phyloP scores from a whole-genome alignment of 2,329 filamentous ascomycete species.

The Fusarium sp. region DNA sequence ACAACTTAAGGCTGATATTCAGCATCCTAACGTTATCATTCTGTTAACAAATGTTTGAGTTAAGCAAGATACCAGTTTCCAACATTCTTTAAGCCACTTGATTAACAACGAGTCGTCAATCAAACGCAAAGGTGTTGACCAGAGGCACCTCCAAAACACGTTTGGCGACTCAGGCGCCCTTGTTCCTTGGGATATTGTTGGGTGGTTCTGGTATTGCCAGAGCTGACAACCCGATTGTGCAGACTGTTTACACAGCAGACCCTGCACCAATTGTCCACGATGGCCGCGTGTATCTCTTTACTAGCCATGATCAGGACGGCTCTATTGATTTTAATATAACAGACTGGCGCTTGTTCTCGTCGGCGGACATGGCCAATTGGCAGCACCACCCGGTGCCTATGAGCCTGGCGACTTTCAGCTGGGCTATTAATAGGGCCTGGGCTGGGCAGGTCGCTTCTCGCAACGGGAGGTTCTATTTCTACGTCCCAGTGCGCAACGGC shows the following conservation, averaged over 20 bases:
- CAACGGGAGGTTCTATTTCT: conserved; percentile 52
- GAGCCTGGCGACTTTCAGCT: conserved; percentile 47
- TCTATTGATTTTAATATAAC: conserved; percentile 51
- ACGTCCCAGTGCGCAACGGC: conserved; percentile 48
- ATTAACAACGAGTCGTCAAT: not conserved
- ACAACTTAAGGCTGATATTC: not conserved
- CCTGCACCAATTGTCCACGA: conserved; percentile 53
- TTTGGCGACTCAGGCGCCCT: not conserved
- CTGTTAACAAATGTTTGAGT: not conserved
- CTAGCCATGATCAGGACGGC: conserved; percentile 49
- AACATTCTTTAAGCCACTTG: not conserved
- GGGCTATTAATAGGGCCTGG: conserved; percentile 51
- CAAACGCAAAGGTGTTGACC: not conserved
- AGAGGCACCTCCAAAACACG: not conserved
- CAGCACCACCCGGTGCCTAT: conserved; percentile 47
- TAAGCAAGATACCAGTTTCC: not conserved
- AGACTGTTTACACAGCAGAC: conserved; percentile 52
- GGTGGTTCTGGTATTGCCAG: not conserved
- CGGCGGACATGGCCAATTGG: conserved; percentile 47
- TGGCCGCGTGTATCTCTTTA: conserved; percentile 51
- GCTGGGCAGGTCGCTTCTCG: conserved; percentile 50
- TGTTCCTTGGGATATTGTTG: not conserved
- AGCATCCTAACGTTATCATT: not conserved
- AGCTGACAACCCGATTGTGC: conserved; percentile 12
- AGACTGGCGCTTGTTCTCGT: conserved; percentile 52